Evolutionary conservation across 2,329 filamentous ascomycete genomes (phyloP).

Genomic region (Coniochaeta hoffmannii): DNA sequence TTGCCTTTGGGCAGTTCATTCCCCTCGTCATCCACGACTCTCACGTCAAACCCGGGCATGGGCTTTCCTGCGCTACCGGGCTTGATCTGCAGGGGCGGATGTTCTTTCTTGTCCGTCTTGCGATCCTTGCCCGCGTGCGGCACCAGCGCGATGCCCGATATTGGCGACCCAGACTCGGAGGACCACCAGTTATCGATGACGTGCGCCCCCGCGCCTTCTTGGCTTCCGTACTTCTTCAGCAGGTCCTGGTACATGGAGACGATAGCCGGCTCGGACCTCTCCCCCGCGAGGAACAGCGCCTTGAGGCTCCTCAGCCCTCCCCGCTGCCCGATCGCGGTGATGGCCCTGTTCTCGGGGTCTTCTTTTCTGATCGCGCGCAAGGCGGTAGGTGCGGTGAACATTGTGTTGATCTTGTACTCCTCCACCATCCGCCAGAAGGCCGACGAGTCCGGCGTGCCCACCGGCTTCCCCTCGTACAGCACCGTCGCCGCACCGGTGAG

Average conservation of each 20-base stretch:
- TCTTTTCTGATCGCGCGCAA: conserved; percentile 81
- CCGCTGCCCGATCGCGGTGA: conserved; percentile 55
- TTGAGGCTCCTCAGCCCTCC: conserved; percentile 66
- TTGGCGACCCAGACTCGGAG: conserved; percentile 51
- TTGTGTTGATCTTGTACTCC: conserved; percentile 74
- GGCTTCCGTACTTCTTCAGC: conserved; percentile 56
- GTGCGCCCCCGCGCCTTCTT: conserved; percentile 38
- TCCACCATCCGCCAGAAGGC: conserved; percentile 84
- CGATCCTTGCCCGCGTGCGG: conserved; percentile 53
- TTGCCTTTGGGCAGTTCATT: conserved; percentile 59
- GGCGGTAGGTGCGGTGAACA: conserved; percentile 84
- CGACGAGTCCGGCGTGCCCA: conserved; percentile 80
- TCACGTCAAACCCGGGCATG: conserved; percentile 86
- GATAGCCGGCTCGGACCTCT: conserved; percentile 82
- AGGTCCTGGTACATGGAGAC: conserved; percentile 74
- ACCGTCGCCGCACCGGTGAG: conserved; percentile 80
- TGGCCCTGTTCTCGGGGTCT: conserved; percentile 64
- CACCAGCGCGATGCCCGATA: conserved; percentile 45
- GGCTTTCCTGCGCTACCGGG: conserved; percentile 85
- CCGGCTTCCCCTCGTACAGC: conserved; percentile 88
- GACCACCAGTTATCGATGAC: conserved; percentile 58
- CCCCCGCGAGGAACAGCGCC: conserved; percentile 79
- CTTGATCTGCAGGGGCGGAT: conserved; percentile 53
- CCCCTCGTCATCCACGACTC: conserved; percentile 75
- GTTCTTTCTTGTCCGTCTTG: conserved; percentile 28